Evolutionary conservation across 73 alveolate species (phyloP).

Genomic region (Uronychia setigera): DNA sequence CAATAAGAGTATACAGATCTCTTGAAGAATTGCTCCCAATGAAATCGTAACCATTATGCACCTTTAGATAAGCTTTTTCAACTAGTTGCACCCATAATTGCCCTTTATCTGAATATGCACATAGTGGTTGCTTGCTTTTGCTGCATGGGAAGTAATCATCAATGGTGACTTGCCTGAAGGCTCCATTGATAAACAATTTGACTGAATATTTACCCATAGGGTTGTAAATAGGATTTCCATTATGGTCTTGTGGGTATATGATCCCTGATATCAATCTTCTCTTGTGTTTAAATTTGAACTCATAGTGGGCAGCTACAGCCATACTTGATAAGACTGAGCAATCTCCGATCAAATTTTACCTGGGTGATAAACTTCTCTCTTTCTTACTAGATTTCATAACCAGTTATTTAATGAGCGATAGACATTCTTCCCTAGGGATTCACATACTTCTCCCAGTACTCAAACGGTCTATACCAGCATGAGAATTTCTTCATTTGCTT

Average conservation of each 20-base stretch:
- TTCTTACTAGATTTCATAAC: conserved; percentile 58
- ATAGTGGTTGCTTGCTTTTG: conserved; percentile 17
- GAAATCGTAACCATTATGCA: conserved; percentile 67
- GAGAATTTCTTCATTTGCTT: conserved; percentile 36
- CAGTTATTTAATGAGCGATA: conserved; percentile 55
- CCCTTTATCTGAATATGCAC: conserved; percentile 69
- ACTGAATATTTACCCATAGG: conserved; percentile 66
- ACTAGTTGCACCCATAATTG: conserved; percentile 63
- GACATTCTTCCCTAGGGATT: conserved; percentile 24
- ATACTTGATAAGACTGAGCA: conserved; percentile 60
- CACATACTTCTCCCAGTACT: conserved; percentile 12
- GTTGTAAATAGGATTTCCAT: conserved; percentile 49
- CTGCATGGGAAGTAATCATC: conserved; percentile 67
- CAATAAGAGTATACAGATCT: conserved; percentile 64
- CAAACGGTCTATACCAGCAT: conserved; percentile 55
- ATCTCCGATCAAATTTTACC: conserved; percentile 42
- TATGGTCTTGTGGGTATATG: conserved; percentile 57
- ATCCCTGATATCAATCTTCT: conserved; percentile 41
- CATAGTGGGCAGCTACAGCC: conserved; percentile 72
- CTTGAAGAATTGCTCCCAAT: conserved; percentile 64
- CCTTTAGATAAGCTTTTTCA: conserved; percentile 70
- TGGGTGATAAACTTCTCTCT: background rate
- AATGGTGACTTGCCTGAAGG: conserved; percentile 59
- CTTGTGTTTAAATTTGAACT: conserved; percentile 36
- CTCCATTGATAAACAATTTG: conserved; percentile 58